These are phyloP conservation scores for Avena eriantha DNA, from an alignment of 176 grass and related monocot genomes.

Conservation along the genomic window DNA sequence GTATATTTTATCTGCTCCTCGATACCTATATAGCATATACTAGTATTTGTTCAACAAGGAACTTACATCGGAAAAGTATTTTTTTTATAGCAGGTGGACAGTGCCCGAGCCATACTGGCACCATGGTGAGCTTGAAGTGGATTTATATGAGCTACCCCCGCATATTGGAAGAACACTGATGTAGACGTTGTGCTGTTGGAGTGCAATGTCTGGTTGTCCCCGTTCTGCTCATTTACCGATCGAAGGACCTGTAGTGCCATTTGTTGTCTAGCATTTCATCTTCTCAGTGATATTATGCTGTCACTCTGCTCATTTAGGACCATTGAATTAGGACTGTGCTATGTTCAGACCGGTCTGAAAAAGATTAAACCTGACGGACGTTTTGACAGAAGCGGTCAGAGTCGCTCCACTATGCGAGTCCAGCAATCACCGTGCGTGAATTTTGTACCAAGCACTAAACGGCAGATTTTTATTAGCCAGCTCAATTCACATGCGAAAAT, in stretches of 20 bases:
- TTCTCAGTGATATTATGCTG: neutral
- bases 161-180: neutral
- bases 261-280: neutral
- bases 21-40: neutral
- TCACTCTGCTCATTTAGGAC: no score
- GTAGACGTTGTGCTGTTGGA: neutral
- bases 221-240: neutral
- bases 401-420: no score
- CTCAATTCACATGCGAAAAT: no score
- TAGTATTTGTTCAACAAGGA: neutral
- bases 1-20: neutral
- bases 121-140: neutral
- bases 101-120: neutral
- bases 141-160: neutral
- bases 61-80: neutral
- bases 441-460: no score
- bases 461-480: no score
- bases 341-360: no score
- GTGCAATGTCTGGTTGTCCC: neutral
- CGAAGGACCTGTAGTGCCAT: neutral
- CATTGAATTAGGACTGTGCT: no score
- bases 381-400: no score
- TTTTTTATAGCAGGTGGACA: neutral
- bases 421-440: no score
- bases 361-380: no score